Evolutionary conservation across 1,284 basidiomycete genomes (phyloP).

Genomic region (Pterulicium gracile): DNA sequence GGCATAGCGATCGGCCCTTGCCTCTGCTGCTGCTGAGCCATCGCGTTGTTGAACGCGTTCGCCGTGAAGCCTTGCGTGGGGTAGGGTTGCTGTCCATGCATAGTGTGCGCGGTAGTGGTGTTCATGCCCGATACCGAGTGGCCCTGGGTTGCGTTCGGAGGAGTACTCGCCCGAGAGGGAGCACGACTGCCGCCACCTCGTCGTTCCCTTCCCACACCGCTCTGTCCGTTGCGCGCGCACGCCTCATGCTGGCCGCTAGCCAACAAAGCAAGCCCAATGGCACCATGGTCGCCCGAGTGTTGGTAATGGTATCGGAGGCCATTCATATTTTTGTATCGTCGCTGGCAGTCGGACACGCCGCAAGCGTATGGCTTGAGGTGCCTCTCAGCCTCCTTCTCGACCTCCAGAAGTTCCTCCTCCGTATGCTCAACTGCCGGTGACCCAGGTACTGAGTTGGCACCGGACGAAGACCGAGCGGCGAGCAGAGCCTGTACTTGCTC

Average conservation of each 20-base stretch:
- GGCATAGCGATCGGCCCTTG: neutral
- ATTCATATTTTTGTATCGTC: conserved; percentile 98
- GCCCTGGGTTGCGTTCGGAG: conserved; percentile 10
- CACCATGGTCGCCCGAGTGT: conserved; percentile 92
- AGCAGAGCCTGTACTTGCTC: conserved; percentile 61
- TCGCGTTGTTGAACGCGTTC: conserved; percentile 11
- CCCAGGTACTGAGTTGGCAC: neutral
- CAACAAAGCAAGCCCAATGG: conserved; percentile 74
- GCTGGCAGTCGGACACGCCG: conserved; percentile 82
- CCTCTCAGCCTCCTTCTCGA: conserved; percentile 76
- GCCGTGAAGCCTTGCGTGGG: neutral
- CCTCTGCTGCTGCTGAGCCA: neutral
- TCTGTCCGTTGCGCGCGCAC: conserved; percentile 20
- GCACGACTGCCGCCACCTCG: conserved; percentile 5
- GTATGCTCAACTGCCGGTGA: conserved; percentile 16
- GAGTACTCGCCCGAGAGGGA: neutral
- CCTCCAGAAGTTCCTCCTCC: conserved; percentile 60
- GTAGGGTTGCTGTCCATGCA: conserved; percentile 17
- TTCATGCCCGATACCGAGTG: conserved; percentile 21
- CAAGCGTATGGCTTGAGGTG: conserved; percentile 80
- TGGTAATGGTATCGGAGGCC: conserved; percentile 93
- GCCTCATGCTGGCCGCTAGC: conserved; percentile 75
- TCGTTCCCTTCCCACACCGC: conserved; percentile 3
- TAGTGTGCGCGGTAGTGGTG: conserved; percentile 20
- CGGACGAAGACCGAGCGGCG: neutral